These are phyloP conservation scores for Aurifilum marmelostoma DNA, from an alignment of 2,329 filamentous ascomycete genomes.

Conservation along the genomic window DNA sequence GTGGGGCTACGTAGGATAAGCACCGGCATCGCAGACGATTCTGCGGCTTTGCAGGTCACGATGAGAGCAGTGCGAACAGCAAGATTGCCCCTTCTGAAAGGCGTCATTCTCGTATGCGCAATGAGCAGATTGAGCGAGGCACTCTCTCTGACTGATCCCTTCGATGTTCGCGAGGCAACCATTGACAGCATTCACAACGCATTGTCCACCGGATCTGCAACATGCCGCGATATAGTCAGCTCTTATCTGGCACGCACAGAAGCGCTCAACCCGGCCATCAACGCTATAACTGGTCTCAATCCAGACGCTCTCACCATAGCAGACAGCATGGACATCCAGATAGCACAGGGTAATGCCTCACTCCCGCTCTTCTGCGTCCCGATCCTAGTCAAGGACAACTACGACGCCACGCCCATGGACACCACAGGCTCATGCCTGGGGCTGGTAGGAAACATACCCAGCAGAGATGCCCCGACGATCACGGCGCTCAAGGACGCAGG, in stretches of 20 bases:
- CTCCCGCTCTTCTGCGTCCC: conserved; percentile 64
- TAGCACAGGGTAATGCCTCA: conserved; percentile 52
- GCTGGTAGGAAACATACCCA: conserved; percentile 50
- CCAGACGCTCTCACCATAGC: conserved; percentile 47
- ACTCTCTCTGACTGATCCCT: conserved; percentile 33
- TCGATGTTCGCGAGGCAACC: conserved; percentile 62
- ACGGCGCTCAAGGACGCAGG: conserved; percentile 53
- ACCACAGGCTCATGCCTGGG: conserved; percentile 60
- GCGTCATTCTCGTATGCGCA: background rate
- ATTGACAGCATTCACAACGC: conserved; percentile 59
- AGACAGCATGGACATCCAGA: conserved; percentile 50
- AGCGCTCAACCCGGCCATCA: conserved; percentile 57
- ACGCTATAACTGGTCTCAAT: conserved; percentile 60
- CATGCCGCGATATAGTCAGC: conserved; percentile 57
- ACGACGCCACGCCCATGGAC: conserved; percentile 56
- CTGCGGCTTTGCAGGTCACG: background rate
- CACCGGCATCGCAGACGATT: background rate
- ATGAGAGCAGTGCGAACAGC: background rate
- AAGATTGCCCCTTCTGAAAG: background rate
- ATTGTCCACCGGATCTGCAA: conserved; percentile 54
- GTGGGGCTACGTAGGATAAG: background rate
- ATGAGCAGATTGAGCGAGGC: background rate
- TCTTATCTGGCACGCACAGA: conserved; percentile 62
- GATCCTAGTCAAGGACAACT: conserved; percentile 67
- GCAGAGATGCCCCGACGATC: conserved; percentile 53